These are phyloP conservation scores for Lomentospora prolificans DNA, from an alignment of 2,329 filamentous ascomycete genomes.

Conservation along the genomic window DNA sequence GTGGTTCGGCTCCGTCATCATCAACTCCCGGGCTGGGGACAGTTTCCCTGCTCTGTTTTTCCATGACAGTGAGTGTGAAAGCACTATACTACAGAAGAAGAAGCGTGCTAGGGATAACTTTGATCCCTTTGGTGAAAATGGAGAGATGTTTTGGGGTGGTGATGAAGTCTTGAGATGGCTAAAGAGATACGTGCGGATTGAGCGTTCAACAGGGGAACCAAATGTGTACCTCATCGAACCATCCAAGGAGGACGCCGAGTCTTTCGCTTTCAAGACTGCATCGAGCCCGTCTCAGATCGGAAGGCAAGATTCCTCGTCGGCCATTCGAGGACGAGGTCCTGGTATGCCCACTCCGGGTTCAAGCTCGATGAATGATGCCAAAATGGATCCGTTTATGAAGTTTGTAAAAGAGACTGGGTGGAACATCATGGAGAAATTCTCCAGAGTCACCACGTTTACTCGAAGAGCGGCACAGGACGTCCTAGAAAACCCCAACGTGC, in stretches of 20 bases:
- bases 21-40: conserved; percentile 84
- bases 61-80: conserved; percentile 93
- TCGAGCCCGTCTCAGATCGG: conserved; percentile 34
- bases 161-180: conserved; percentile 92
- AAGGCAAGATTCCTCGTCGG: conserved; percentile 23
- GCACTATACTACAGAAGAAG: conserved; percentile 89
- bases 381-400: conserved; percentile 89
- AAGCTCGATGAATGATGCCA: conserved; percentile 42
- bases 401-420: conserved; percentile 90
- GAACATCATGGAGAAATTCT: conserved; percentile 94
- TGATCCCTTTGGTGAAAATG: conserved; percentile 77
- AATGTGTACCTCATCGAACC: conserved; percentile 90
- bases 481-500: conserved; percentile 81
- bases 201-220: conserved; percentile 75
- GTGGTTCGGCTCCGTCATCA: conserved; percentile 95
- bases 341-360: conserved; percentile 24
- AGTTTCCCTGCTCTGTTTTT: conserved; percentile 95
- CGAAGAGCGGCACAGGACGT: conserved; percentile 84
- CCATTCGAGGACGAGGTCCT: conserved; percentile 22
- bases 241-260: conserved; percentile 68
- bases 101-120: conserved; percentile 74
- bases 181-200: conserved; percentile 70
- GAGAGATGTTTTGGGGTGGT: conserved; percentile 93
- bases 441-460: conserved; percentile 94
- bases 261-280: conserved; percentile 60